Evolutionary conservation across 164 flowering plant species (phyloP), one percentile per base, ranked within the genome.

Genomic region (Paratinospora sagittata): DNA sequence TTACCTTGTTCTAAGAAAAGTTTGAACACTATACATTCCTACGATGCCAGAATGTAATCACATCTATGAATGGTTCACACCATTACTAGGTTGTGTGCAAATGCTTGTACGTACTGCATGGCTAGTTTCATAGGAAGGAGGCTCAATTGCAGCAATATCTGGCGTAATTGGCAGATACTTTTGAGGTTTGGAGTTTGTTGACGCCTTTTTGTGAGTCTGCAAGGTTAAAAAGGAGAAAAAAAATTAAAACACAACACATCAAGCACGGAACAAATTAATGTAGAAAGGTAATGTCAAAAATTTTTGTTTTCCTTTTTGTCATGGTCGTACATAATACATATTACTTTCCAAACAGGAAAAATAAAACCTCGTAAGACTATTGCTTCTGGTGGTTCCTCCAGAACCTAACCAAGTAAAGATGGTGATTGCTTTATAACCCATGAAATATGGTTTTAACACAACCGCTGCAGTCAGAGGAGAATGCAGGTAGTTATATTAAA

Each of bases 181-280:
- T 55, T 19, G 67, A 66, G 78, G 65, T 52, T 73, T 74, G 36
- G 76, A 66, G 49, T 80, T 81, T 76, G 79, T 90, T 62, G 82
- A 72, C 8, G 57, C 74, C 72, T 88, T 88, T 47, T 75, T 85
- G 75, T 88, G 89, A 26, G 97, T 94, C 98, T 94, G 88, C 82
- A 83, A 69, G 49, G 47, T 66, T 26, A 65, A 34, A 52, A 19
- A 71, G 21, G 16, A 16, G 27, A 6, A 27, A n/a, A 64, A 23
- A 9, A 58, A 39, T n/a, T 0, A 26, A 8, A 27, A n/a, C n/a
- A n/a, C n/a, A 17, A 37, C 10, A 64, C 24, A 21, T 52, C 27
- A 60, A 69, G 24, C 21, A 67, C 24, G 39, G 2, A 36, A 73
- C 27, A 62, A 69, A 49, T 70, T n/a, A 65, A 55, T 12, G 65